These are phyloP conservation scores for Gentiana straminea DNA, from an alignment of 257 asterid species.

Conservation along the genomic window DNA sequence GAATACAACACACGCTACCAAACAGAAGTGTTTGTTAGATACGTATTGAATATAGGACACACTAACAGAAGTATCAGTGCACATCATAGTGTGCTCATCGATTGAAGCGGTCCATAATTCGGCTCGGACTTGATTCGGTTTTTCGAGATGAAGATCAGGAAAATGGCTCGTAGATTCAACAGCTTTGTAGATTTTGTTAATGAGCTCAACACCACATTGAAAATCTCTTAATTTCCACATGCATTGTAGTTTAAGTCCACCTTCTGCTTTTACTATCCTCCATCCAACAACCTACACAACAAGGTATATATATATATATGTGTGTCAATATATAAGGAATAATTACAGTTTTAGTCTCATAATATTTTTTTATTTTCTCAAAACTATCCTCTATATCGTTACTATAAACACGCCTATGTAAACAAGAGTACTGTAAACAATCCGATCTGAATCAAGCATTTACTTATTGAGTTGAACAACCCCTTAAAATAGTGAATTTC, in stretches of 20 bases:
- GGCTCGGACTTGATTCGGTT: slow-evolving; percentile 61
- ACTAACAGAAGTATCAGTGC: too few relatives aligned
- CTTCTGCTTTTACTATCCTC: slow-evolving; percentile 51
- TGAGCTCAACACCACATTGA: slow-evolving; percentile 55
- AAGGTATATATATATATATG: neutral
- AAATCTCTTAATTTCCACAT: slow-evolving; percentile 72
- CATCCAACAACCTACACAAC: slow-evolving; percentile 66
- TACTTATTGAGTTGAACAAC: too few relatives aligned
- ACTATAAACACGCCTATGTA: too few relatives aligned
- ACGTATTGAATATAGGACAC: too few relatives aligned
- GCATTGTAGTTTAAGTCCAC: slow-evolving; percentile 42
- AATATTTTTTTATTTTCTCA: too few relatives aligned
- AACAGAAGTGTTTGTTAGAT: too few relatives aligned
- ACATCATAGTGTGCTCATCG: slow-evolving; percentile 24
- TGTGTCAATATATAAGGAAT: neutral
- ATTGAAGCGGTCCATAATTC: slow-evolving; percentile 57
- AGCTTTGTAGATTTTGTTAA: slow-evolving; percentile 38
- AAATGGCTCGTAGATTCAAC: slow-evolving; percentile 53
- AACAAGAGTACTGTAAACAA: too few relatives aligned
- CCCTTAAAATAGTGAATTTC: too few relatives aligned
- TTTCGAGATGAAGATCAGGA: slow-evolving; percentile 42
- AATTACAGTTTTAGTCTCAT: too few relatives aligned
- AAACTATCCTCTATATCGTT: too few relatives aligned
- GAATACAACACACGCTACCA: too few relatives aligned
- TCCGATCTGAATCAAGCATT: too few relatives aligned